Evolutionary conservation across 208 protist genomes (phyloP).

Genomic region (Blastocrithidia nonstop): DNA sequence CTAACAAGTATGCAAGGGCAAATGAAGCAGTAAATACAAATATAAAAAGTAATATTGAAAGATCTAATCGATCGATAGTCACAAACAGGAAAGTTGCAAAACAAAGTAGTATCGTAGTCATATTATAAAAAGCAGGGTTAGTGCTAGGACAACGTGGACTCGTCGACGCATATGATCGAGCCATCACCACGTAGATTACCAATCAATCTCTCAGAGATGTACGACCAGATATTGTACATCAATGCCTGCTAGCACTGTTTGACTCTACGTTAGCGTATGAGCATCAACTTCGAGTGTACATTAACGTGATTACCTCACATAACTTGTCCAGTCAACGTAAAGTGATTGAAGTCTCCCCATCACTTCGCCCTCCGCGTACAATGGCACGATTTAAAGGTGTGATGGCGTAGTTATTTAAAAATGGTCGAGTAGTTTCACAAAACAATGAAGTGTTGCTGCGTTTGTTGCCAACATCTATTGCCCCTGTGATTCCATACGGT

Average conservation of each 20-base stretch:
- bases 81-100: too few relatives aligned
- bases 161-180: slow-evolving; percentile 75
- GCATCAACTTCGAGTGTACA: slow-evolving; percentile 66
- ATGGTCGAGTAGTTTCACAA: slow-evolving; percentile 47
- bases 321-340: slow-evolving; percentile 30
- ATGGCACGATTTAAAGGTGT: slow-evolving; percentile 76
- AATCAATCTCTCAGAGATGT: slow-evolving; percentile 62
- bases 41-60: too few relatives aligned
- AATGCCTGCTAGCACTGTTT: slow-evolving; percentile 85
- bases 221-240: slow-evolving; percentile 83
- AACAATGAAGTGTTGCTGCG: slow-evolving; percentile 64
- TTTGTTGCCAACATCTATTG: slow-evolving; percentile 61
- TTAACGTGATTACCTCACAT: slow-evolving; percentile 47
- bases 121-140: slow-evolving; percentile 74
- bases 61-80: too few relatives aligned
- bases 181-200: slow-evolving; percentile 54
- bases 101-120: slow-evolving; percentile 59
- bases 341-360: slow-evolving; percentile 75
- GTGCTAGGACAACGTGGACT: slow-evolving; percentile 53
- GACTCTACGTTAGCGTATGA: slow-evolving; percentile 68
- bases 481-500: slow-evolving; percentile 68
- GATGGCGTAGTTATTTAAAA: slow-evolving; percentile 57
- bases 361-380: slow-evolving; percentile 76
- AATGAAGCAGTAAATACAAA: too few relatives aligned
- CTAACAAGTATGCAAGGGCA: too few relatives aligned